These are phyloP conservation scores for Mallotus repandus DNA, from an alignment of 441 rosid genomes.

Conservation along the genomic window DNA sequence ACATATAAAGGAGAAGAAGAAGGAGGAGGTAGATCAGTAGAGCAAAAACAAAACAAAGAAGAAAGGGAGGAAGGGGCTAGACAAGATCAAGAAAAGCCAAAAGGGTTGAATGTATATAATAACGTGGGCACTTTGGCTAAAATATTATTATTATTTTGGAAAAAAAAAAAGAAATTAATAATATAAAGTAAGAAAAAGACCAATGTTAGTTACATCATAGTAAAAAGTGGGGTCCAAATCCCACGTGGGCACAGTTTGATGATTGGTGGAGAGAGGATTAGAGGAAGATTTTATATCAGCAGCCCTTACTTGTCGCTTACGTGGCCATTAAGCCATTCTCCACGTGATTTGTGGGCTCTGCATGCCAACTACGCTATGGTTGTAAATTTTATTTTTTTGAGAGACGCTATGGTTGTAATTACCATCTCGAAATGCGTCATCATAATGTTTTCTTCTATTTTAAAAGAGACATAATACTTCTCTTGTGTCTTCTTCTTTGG, in stretches of 20 bases:
- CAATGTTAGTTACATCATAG: background rate
- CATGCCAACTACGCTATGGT: background rate
- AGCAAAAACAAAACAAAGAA: no score
- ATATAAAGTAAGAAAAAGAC: no score
- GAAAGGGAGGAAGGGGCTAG: no score
- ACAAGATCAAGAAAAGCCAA: slow-evolving; percentile 8
- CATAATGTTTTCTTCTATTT: no score
- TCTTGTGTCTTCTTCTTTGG: no score
- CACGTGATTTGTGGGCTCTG: slow-evolving; percentile 46
- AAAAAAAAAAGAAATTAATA: no score
- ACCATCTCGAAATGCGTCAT: background rate
- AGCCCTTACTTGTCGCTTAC: slow-evolving; percentile 12
- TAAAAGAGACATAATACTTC: no score
- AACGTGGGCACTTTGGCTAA: background rate
- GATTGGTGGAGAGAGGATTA: slow-evolving; percentile 82
- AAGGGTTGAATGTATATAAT: background rate
- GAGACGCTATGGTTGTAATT: background rate
- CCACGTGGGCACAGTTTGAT: slow-evolving; percentile 65
- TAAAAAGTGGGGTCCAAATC: slow-evolving; percentile 37
- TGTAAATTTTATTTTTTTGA: no score
- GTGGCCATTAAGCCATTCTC: slow-evolving; percentile 32
- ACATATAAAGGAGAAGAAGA: background rate
- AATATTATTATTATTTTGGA: no score
- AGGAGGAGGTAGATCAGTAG: slow-evolving; percentile 12
- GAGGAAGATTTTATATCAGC: slow-evolving; percentile 42